Evolutionary conservation across 148 eudicot genomes (phyloP).

Genomic region (Gaultheria prostrata): DNA sequence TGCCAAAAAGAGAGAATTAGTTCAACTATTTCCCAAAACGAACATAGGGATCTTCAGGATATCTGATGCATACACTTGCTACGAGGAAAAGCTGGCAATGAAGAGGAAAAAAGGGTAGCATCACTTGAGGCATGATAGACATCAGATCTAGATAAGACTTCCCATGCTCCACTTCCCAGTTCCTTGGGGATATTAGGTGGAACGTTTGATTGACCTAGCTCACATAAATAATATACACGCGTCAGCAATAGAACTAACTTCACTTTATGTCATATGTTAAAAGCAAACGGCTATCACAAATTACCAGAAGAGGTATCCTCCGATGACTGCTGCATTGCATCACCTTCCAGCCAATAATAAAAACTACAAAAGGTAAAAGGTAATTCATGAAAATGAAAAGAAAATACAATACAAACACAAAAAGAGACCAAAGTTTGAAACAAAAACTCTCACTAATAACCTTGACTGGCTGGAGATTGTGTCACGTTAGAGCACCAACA

Average conservation of each 20-base stretch:
- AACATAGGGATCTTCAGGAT: slow-evolving; percentile 4
- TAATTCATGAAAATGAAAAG: background rate
- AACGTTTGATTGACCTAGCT: slow-evolving; percentile 40
- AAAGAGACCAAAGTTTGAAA: background rate
- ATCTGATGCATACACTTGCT: slow-evolving; percentile 51
- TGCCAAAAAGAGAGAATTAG: slow-evolving; percentile 29
- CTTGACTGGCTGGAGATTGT: background rate
- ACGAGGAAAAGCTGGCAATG: slow-evolving; percentile 80
- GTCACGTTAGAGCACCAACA: background rate
- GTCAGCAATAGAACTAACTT: background rate
- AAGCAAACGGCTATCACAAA: background rate
- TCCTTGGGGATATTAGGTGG: slow-evolving; percentile 33
- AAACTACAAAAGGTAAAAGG: background rate
- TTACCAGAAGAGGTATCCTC: slow-evolving; percentile 21
- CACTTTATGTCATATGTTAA: background rate
- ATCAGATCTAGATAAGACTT: slow-evolving; percentile 32
- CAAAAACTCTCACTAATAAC: background rate
- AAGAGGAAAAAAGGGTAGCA: slow-evolving; percentile 67
- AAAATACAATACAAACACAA: background rate
- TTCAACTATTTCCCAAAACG: background rate
- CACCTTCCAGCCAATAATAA: slow-evolving; percentile 5
- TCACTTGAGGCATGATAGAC: slow-evolving; percentile 48
- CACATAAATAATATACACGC: slow-evolving; percentile 15
- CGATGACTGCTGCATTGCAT: slow-evolving; percentile 24
- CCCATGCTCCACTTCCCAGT: slow-evolving; percentile 43